Evolutionary conservation across 805 yeast species (phyloP), one percentile per base, ranked within the genome.

Genomic region (Suhomyces canberraensis): DNA sequence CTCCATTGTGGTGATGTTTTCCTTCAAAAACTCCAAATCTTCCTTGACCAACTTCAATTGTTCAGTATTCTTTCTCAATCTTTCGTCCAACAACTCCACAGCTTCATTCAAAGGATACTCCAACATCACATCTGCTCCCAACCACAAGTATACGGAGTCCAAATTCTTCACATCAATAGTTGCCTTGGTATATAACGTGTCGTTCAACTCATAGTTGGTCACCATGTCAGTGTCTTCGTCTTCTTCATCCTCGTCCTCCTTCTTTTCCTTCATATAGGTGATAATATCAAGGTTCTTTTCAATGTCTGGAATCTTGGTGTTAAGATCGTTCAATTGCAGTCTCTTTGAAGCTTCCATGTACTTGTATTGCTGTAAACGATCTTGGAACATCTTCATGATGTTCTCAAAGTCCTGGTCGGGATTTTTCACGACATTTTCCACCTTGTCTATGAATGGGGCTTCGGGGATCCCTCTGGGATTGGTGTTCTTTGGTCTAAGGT

Each of bases 51-150:
- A 67, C 16, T 63, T 56, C 48, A 79, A 71, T 45, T 76, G 82
- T 26, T 72, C 66, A 47, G 75, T 65, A 11, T 95, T 89, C 22
- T 76, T 75, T 11, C 59, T 58, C 42, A 90, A 71, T 56, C 91
- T 79, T 25, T 71, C 71, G 9, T 67, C 53, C 38, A 93, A 66
- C 48, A 93, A 69, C 24, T 71, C 81, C 32, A 80, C 74, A 2
- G 98, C 98, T 58, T 93, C 98, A 25, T 76, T 84, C 17, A 88
- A 66, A 11, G 96, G 90, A 54, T 91, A 93, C 56, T 93, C 98
- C 54, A 93, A 71, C 98, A 93, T 91, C 7, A 91, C 90, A 50
- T 89, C 95, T 0, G 98, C 98, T 8, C 98, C 98, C n/a, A 93
- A 72, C 98, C 98, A 93, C 32, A 93, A 69, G 45, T 79, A 79